Base-by-base conservation (phyloP, 2,329 filamentous ascomycete species). In the Thielaviopsis musarum region DNA sequence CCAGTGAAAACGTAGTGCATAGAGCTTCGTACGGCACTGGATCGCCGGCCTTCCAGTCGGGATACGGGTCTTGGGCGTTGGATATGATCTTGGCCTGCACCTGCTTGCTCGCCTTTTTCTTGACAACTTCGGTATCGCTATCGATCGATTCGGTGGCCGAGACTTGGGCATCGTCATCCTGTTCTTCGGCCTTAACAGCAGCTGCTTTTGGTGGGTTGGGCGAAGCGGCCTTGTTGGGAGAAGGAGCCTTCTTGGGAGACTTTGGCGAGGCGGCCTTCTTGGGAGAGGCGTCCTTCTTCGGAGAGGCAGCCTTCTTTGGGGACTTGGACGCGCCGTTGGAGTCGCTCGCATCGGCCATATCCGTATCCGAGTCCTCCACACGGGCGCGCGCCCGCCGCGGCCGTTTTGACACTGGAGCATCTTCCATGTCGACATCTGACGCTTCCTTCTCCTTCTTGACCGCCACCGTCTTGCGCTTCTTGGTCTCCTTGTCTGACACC, bases 1-100 rank as follows among this genome's bases (percentile, higher is more conserved):
- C 84, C 38, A 95, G 81, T 1, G 91, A 96, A 66, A 97, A 97
- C 0, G 93, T 97, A 12, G 83, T 89, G 71, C 93, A 97, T 7
- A 98, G 78, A 13, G 93, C 93, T 26, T 90, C 91, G 67, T 97
- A 98, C 0, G 93, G 93, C 1, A 96, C 91, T 12, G 91, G 88
- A 54, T 87, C 80, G 54, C 91, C 91, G 54, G 86, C 75, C 69
- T 89, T 87, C 93, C 93, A 98, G 71, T 98, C 91, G 0, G 91
- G 91, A 70, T 91, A 97, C n/a, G 87, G 83, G 66, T 95, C 87
- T 64, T 89, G 86, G 48, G 72, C 75, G 57, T 78, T 81, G 19
- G 80, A 75, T 67, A 83, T 83, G 61, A 95, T 73, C 54, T 84
- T 87, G 9, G 82, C 82, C 69, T 95, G 90, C 12, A 91, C 80